Conservation (phyloP, 2,329 filamentous ascomycete genomes). For the Myriosclerotinia scirpicola region DNA sequence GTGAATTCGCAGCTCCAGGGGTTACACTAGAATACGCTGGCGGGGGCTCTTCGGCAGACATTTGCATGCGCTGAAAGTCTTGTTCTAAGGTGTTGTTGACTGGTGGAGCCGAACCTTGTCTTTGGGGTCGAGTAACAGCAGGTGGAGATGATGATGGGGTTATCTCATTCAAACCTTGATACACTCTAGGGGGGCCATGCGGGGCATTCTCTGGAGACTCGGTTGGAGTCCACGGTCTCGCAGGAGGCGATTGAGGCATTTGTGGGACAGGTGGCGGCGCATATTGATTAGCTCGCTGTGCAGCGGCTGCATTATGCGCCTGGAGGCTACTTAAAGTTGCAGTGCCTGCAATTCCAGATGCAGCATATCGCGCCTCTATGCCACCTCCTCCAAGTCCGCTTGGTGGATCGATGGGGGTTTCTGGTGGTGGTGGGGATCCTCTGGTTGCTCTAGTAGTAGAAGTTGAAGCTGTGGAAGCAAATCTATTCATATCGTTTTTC, state of each 20-base stretch:
- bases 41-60: constrained; percentile 74
- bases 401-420: constrained; percentile 80
- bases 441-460: constrained; percentile 90
- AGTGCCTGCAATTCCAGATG: constrained; percentile 84
- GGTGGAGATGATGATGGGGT: constrained; percentile 43
- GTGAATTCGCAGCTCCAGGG: constrained; percentile 49
- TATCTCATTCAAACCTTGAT: constrained; percentile 79
- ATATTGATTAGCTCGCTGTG: constrained; percentile 80
- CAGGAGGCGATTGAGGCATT: constrained; percentile 36
- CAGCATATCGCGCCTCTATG: constrained; percentile 89
- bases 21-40: constrained; percentile 90
- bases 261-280: constrained; percentile 49
- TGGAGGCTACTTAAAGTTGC: constrained; percentile 75
- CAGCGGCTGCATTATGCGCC: constrained; percentile 74
- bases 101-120: constrained; percentile 46
- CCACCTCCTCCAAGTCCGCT: constrained; percentile 70
- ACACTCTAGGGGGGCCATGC: constrained; percentile 86
- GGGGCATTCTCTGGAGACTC: constrained; percentile 83
- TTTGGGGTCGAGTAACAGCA: constrained; percentile 43
- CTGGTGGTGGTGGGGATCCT: constrained; percentile 90
- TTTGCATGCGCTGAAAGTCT: constrained; percentile 79
- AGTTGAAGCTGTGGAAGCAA: constrained; percentile 82
- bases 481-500: constrained; percentile 56
- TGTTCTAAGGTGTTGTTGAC: constrained; percentile 77
- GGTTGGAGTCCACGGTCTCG: constrained; percentile 90